A percentile compares a stretch with the other conserved stretches of the same genome.
These are phyloP conservation scores for Trichophyton equinum DNA, from an alignment of 2,329 filamentous ascomycete species.

Conservation along the genomic window DNA sequence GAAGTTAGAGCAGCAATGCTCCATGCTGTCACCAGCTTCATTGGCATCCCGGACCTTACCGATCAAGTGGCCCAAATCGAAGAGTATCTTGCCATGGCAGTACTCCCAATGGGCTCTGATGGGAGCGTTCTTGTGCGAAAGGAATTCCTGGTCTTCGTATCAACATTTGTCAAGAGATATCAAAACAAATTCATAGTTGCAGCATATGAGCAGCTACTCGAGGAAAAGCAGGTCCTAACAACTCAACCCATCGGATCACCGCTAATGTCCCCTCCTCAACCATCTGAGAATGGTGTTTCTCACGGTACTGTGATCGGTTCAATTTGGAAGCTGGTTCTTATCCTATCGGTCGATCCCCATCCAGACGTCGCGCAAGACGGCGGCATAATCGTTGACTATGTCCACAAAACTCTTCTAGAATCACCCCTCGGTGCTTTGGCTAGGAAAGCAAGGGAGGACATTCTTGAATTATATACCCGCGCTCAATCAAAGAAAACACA, in stretches of 20 bases:
- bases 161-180: slow-evolving; percentile 78
- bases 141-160: slow-evolving; percentile 87
- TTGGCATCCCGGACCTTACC: slow-evolving; percentile 85
- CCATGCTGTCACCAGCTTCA: slow-evolving; percentile 83
- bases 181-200: slow-evolving; percentile 85
- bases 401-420: slow-evolving; percentile 64
- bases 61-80: slow-evolving; percentile 84
- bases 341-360: slow-evolving; percentile 86
- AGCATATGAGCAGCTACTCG: slow-evolving; percentile 77
- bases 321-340: slow-evolving; percentile 85
- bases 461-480: slow-evolving; percentile 26
- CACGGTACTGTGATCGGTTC: slow-evolving; percentile 85
- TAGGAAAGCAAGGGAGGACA: slow-evolving; percentile 59
- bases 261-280: slow-evolving; percentile 15
- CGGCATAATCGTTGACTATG: slow-evolving; percentile 70
- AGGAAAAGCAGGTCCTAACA: slow-evolving; percentile 61
- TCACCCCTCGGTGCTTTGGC: slow-evolving; percentile 63
- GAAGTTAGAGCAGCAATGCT: slow-evolving; percentile 91
- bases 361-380: slow-evolving; percentile 84
- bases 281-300: slow-evolving; percentile 47
- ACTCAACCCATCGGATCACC: slow-evolving; percentile 30
- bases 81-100: slow-evolving; percentile 75
- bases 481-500: slow-evolving; percentile 29
- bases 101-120: slow-evolving; percentile 85
- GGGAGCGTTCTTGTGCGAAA: slow-evolving; percentile 89